Evolutionary conservation across 441 rosid genomes (phyloP), one percentile per base, ranked within the genome.

Genomic region (Isatis lusitanica): DNA sequence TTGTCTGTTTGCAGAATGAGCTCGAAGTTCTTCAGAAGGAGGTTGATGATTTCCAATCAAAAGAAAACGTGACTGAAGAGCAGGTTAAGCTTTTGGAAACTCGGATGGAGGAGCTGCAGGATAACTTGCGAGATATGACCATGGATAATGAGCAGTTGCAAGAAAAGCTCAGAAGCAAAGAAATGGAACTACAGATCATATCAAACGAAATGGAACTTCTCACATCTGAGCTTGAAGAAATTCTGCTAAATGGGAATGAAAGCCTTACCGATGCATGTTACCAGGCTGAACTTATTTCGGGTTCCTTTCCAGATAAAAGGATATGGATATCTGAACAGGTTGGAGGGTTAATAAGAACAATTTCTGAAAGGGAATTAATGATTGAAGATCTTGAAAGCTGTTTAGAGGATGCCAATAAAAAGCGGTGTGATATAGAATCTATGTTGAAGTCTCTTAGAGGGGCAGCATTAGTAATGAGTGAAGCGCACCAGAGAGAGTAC

Each of bases 1-100:
- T 96, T 78, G 88, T 96, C 74, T 90, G 93, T 73, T 79, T 93
- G 93, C 96, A 93, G 87, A 92, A 89, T 82, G 98, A 96, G 83
- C 97, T 96, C 53, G 83, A 87, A 78, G 63, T 78, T 82, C 98
- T 96, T 82, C 95, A 94, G 80, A 80, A 86, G 82, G 89, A 89
- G 82, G 88, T 90, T 63, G 86, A 81, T 30, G 90, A 84, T 67
- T 88, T 79, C 81, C 88, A 90, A 53, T 79, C 84, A 74, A 92
- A 87, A 82, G 98, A 94, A 83, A 82, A 65, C 70, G 87, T 82
- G 68, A 56, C 81, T 59, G 74, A 85, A 75, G 85, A 80, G 61
- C 80, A 75, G 65, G 70, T 80, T 21, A 60, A 70, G 15, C 57
- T 76, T 78, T 71, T 87, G 73, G 95, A 87, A 86, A 66, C 77